phyloP scores from a whole-genome alignment of 148 eudicot species.

The Rheum nobile region DNA sequence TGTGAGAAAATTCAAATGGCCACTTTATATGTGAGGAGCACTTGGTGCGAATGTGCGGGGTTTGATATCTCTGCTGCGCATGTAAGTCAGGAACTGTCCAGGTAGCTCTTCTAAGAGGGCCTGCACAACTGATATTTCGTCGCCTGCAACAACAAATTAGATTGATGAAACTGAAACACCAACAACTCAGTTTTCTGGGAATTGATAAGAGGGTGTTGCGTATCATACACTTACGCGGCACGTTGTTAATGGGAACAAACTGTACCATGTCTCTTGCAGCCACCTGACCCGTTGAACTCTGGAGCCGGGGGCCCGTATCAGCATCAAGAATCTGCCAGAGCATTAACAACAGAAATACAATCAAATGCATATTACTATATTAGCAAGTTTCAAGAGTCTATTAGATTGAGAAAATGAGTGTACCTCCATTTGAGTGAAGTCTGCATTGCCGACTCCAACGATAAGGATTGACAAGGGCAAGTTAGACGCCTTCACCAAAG shows the following conservation, averaged over 20 bases:
- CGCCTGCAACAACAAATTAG: slow-evolving; percentile 25
- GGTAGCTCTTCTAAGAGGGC: slow-evolving; percentile 79
- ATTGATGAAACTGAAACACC: background rate
- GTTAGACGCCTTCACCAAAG: slow-evolving; percentile 77
- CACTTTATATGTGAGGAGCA: background rate
- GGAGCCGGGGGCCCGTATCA: slow-evolving; percentile 61
- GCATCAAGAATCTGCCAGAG: slow-evolving; percentile 75
- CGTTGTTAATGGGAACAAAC: slow-evolving; percentile 81
- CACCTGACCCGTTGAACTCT: slow-evolving; percentile 72
- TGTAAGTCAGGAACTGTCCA: slow-evolving; percentile 59
- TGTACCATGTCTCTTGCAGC: slow-evolving; percentile 94
- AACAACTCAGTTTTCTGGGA: background rate
- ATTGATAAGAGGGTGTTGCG: background rate
- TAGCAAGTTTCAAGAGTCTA: background rate
- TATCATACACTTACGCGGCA: slow-evolving; percentile 43
- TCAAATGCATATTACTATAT: background rate
- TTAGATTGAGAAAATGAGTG: background rate
- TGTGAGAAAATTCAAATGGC: too few species aligned
- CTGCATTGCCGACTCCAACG: slow-evolving; percentile 88
- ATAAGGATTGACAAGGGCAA: slow-evolving; percentile 79
- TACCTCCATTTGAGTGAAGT: slow-evolving; percentile 83
- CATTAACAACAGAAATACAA: background rate
- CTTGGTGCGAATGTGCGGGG: slow-evolving; percentile 17
- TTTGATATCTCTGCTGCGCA: slow-evolving; percentile 62
- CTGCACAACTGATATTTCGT: slow-evolving; percentile 56